Evolutionary conservation across 2,329 filamentous ascomycete genomes (phyloP).

Genomic region (Ophiostoma quercus): DNA sequence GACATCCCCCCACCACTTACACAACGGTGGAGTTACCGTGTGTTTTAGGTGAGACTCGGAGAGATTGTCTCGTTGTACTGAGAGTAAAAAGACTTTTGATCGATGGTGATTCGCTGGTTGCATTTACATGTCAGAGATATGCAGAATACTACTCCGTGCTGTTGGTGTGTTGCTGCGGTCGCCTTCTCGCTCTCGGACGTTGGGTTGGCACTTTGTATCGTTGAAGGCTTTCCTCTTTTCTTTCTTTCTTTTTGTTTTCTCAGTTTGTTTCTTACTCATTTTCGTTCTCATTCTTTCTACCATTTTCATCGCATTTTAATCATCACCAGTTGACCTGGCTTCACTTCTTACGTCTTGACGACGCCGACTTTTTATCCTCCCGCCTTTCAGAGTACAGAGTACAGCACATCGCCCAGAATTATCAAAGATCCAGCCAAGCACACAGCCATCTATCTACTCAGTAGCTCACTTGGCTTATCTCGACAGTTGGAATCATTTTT

Average conservation of each 20-base stretch:
- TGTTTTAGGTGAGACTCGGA: constrained; percentile 3
- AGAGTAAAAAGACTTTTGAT: neutral
- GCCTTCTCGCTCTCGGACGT: neutral
- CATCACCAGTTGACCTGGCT: neutral
- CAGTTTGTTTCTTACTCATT: neutral
- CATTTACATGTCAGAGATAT: neutral
- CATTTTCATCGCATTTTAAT: neutral
- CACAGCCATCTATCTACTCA: neutral
- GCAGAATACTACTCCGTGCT: neutral
- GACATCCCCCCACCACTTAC: constrained; percentile 5
- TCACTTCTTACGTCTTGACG: neutral
- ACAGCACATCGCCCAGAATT: neutral
- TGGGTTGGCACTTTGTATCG: neutral
- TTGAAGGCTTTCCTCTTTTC: neutral
- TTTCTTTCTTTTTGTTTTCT: neutral
- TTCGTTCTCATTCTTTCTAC: neutral
- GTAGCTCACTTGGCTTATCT: constrained; percentile 3
- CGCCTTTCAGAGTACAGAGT: neutral
- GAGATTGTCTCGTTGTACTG: constrained; percentile 31
- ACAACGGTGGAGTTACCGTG: neutral
- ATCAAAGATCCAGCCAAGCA: neutral
- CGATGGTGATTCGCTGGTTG: neutral
- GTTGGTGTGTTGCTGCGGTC: neutral
- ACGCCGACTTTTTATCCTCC: constrained; percentile 1
- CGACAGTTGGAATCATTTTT: neutral